A percentile compares a stretch with the other conserved stretches of the same genome.
phyloP scores from a whole-genome alignment of 129 eudicot species.

The Flaveria bidentis region DNA sequence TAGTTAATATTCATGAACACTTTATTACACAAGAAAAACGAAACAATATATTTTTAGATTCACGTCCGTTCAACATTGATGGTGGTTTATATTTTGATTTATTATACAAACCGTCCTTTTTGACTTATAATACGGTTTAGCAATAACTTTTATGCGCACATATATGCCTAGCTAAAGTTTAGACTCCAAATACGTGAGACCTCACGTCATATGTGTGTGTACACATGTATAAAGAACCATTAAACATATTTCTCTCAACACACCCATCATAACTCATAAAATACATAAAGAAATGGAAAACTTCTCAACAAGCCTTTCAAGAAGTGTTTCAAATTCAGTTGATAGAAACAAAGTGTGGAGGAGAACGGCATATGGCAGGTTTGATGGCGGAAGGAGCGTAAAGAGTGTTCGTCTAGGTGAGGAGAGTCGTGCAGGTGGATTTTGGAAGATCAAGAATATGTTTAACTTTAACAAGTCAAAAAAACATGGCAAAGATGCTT shows the following conservation, averaged over 20 bases:
- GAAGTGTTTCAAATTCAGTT: constrained; percentile 28
- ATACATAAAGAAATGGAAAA: constrained; percentile 26
- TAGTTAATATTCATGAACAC: neutral
- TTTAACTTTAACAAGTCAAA: constrained; percentile 16
- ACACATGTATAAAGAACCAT: constrained; percentile 14
- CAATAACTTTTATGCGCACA: neutral
- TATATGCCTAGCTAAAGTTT: too few relatives aligned
- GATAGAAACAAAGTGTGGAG: constrained; percentile 35
- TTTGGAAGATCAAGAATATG: constrained; percentile 30
- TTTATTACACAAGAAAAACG: neutral
- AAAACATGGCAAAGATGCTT: constrained; percentile 9
- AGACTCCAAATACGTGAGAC: neutral
- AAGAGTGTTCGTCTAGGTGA: constrained; percentile 29
- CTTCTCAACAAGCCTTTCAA: constrained; percentile 22
- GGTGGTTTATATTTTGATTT: neutral
- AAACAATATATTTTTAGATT: neutral
- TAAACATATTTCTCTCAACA: constrained; percentile 19
- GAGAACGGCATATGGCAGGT: constrained; percentile 18
- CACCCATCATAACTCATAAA: constrained; percentile 14
- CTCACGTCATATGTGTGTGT: too few relatives aligned
- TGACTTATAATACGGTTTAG: neutral
- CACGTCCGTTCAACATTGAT: neutral
- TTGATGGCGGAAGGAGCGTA: constrained; percentile 36
- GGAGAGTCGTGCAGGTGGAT: constrained; percentile 3
- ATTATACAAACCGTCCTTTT: neutral